Conservation (phyloP, 179 eudicot species). For the Silene noctiflora region DNA sequence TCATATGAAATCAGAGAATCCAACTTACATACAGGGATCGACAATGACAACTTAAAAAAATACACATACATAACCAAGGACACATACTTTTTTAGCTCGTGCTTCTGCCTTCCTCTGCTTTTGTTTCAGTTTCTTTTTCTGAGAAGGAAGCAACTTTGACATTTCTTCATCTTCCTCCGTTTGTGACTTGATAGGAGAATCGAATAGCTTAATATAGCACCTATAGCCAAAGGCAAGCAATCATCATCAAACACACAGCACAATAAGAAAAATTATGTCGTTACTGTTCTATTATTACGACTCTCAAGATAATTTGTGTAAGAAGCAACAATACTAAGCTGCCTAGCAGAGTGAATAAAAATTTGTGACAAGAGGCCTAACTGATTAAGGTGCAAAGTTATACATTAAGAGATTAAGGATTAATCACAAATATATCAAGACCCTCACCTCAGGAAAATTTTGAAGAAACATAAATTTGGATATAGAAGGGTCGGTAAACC, state of each 20-base stretch:
- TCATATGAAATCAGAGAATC: slow-evolving; percentile 13
- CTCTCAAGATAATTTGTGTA: neutral
- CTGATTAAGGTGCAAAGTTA: neutral
- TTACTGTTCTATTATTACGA: neutral
- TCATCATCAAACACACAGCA: neutral
- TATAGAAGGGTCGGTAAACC: neutral
- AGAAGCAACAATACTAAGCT: neutral
- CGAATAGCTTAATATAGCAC: slow-evolving; percentile 85
- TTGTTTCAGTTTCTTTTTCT: slow-evolving; percentile 93
- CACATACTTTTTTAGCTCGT: slow-evolving; percentile 81
- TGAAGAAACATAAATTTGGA: neutral
- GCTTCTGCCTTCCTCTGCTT: slow-evolving; percentile 97
- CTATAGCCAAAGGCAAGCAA: slow-evolving; percentile 39
- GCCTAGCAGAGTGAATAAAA: neutral
- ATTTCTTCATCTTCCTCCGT: slow-evolving; percentile 91
- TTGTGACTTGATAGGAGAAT: slow-evolving; percentile 80
- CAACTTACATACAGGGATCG: slow-evolving; percentile 4
- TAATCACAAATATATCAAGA: neutral
- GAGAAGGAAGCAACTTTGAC: slow-evolving; percentile 77
- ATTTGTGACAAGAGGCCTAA: neutral
- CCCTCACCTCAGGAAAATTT: too few species aligned
- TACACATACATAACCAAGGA: neutral
- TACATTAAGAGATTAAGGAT: neutral
- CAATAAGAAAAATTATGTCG: neutral
- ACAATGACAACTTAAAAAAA: slow-evolving; percentile 5